Percentiles rank a stretch among this genome's conserved stretches.
Evolutionary conservation across 768 basidiomycete genomes (phyloP).

Genomic region (Termitomyces heimii): DNA sequence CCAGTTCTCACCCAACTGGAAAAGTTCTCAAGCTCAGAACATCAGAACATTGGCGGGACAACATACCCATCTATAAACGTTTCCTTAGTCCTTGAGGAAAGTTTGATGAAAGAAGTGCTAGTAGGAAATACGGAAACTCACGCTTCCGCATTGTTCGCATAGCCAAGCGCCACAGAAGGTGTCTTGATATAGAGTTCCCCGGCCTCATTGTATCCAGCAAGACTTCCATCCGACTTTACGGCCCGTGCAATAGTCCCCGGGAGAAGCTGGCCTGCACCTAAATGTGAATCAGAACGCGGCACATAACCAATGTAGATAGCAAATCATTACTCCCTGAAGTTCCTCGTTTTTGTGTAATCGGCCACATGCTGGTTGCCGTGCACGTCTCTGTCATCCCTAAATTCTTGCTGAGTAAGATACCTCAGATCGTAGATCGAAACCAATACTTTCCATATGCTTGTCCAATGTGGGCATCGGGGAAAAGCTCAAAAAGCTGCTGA

Average conservation of each 20-base stretch:
- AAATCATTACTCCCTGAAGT: constrained; percentile 39
- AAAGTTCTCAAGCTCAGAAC: constrained; percentile 1
- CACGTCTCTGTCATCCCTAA: constrained; percentile 65
- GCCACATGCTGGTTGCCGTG: constrained; percentile 45
- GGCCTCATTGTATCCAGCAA: constrained; percentile 48
- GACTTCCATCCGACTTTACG: constrained; percentile 50
- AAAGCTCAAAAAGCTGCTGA: constrained; percentile 38
- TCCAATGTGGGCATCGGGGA: constrained; percentile 50
- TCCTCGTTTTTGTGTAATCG: constrained; percentile 41
- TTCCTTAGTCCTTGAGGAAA: constrained; percentile 48
- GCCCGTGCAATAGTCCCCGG: constrained; percentile 53
- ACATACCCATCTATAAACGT: constrained; percentile 62
- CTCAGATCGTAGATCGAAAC: background rate
- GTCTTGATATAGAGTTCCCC: constrained; percentile 55
- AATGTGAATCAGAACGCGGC: background rate
- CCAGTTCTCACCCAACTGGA: constrained; percentile 64
- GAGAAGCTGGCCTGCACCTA: constrained; percentile 47
- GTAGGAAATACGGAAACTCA: constrained; percentile 25
- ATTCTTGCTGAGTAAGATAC: background rate
- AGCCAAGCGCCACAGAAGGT: constrained; percentile 50
- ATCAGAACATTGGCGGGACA: background rate
- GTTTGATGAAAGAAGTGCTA: background rate
- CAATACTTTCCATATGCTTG: constrained; percentile 45
- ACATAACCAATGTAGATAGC: background rate
- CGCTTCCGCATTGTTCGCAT: constrained; percentile 57